phyloP scores from a whole-genome alignment of 169 alveolate genomes.

The Plasmodium reichenowi region DNA sequence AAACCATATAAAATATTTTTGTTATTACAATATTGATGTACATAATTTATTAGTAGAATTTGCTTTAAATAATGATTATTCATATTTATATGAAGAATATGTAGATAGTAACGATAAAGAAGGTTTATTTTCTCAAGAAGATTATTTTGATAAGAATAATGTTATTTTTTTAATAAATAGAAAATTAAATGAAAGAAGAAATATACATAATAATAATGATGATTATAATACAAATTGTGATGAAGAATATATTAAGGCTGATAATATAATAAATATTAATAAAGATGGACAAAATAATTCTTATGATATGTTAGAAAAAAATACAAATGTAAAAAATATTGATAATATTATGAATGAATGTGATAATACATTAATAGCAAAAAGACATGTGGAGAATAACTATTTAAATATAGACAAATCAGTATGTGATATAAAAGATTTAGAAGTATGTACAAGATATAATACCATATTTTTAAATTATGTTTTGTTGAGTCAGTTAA shows the following conservation, averaged over 20 bases:
- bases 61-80: conserved; percentile 42
- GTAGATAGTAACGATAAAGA: conserved; percentile 4
- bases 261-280: background rate
- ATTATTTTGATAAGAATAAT: background rate
- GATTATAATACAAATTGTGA: background rate
- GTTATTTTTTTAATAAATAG: background rate
- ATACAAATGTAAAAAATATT: background rate
- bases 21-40: conserved; percentile 66
- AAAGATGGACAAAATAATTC: too few relatives aligned
- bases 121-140: background rate
- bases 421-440: background rate
- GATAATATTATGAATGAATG: background rate
- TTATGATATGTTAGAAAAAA: background rate
- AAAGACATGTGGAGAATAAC: background rate
- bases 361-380: background rate
- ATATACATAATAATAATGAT: background rate
- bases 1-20: conserved; percentile 25
- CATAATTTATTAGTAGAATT: conserved; percentile 57
- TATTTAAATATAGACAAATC: conserved; percentile 21
- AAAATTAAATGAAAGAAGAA: background rate
- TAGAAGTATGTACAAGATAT: conserved; percentile 69
- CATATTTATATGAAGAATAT: conserved; percentile 63
- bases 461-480: conserved; percentile 66
- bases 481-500: conserved; percentile 26
- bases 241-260: background rate